Evolutionary conservation across 768 basidiomycete species (phyloP), one percentile per base, ranked within the genome.

Genomic region (Ramaria rubella): DNA sequence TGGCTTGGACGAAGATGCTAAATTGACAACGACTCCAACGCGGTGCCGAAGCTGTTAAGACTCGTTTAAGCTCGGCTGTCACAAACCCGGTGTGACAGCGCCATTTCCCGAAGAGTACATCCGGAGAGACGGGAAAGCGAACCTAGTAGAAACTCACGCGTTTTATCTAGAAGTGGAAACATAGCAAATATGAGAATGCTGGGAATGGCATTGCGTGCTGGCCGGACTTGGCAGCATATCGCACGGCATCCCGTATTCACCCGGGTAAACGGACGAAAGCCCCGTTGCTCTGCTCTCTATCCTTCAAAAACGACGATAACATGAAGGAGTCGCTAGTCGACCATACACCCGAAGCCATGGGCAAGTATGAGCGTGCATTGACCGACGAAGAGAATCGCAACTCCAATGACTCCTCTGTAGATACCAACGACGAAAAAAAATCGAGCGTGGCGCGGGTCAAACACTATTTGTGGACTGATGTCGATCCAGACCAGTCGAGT

Each of bases 401-500:
- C n/a, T n/a, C n/a, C n/a, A n/a, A n/a, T 23, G 31, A 51, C 33
- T 36, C 49, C 33, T 36, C 5, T 2, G 3, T 23, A 7, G 29
- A 34, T 12, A 31, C 49, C 26, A 6, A 33, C 49, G 31, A 1
- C 15, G 9, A 33, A 17, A 30, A 34, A 21, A 48, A 26, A 7
- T 48, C 46, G 46, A 42, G 14, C 21, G 8, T 3, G 23, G 31
- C 12, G 17, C 30, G 44, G 1, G n/a, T 56, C 3, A 48, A 33
- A 24, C n/a, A 34, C 17, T 26, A 46, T 33, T 29, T 56, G 2
- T 48, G 19, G 27, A 21, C 57, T 57, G 79, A 83, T 48, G 79
- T 85, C 52, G 79, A 85, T 60, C 76, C 81, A 1, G 71, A 69
- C 5, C 67, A 70, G 48, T 75, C 78, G 0, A 77, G 79, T 0